Conservation (phyloP, 257 asterid genomes). For the Orobanche coerulescens region DNA sequence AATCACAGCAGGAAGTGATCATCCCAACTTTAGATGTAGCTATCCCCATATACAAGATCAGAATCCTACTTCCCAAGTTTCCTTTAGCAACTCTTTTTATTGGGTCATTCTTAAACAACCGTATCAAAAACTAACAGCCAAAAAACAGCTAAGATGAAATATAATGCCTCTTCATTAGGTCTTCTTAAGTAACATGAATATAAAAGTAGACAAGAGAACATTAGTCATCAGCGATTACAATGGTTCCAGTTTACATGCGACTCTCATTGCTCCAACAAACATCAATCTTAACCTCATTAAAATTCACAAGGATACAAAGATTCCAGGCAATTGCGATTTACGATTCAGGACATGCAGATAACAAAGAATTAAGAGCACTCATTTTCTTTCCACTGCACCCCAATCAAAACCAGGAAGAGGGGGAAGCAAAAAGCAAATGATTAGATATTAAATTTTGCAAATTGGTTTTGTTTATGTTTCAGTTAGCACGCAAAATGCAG, state of each 20-base stretch:
- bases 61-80: not conserved
- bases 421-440: not conserved
- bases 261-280: not conserved
- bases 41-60: not conserved
- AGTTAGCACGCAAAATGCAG: slow-evolving; percentile 2
- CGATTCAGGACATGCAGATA: not conserved
- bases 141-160: not conserved
- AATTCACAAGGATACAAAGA: not conserved
- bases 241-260: not conserved
- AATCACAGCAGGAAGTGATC: not conserved
- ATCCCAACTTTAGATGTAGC: not conserved
- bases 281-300: not conserved
- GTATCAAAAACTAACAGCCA: not conserved
- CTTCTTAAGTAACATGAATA: not conserved
- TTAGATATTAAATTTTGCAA: not conserved
- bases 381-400: not conserved
- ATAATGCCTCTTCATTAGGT: slow-evolving; percentile 1
- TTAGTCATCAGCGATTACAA: not conserved
- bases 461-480: not conserved
- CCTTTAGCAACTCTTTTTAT: not conserved
- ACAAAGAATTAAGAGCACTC: slow-evolving; percentile 4
- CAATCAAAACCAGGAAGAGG: not conserved
- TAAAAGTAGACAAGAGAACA: not conserved
- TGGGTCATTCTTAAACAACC: not conserved
- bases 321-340: slow-evolving; percentile 4